A percentile compares a stretch with the other conserved stretches of the same genome.
These are phyloP conservation scores for Ilex asprella DNA, from an alignment of 257 asterid species.

Conservation along the genomic window DNA sequence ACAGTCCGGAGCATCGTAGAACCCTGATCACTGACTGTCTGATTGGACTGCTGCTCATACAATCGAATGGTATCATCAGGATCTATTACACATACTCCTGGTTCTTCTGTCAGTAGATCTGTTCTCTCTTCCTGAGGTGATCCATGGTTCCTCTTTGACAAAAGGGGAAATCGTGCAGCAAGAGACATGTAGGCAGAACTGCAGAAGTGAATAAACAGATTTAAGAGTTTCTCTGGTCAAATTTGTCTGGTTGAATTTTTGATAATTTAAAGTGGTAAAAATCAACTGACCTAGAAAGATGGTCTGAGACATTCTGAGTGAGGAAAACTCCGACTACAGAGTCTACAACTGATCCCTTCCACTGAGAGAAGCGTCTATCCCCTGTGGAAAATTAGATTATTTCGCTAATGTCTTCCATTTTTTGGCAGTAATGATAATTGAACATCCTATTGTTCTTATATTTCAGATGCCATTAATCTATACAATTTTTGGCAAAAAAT, in stretches of 20 bases:
- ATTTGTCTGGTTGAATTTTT: too few species aligned
- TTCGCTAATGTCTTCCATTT: background rate
- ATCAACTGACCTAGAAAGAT: background rate
- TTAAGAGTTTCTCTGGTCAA: background rate
- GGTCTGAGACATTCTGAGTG: background rate
- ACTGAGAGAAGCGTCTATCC: background rate
- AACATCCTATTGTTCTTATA: too few species aligned
- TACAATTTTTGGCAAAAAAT: too few species aligned
- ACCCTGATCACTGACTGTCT: background rate
- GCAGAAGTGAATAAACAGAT: background rate
- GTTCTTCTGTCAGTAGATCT: conserved; percentile 27
- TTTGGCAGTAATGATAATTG: too few species aligned
- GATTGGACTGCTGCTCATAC: conserved; percentile 18
- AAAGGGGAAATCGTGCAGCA: conserved; percentile 20
- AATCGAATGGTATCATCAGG: conserved; percentile 34
- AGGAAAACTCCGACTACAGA: background rate
- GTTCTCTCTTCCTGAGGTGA: conserved; percentile 35
- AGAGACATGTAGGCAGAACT: conserved; percentile 26
- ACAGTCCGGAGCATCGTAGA: background rate
- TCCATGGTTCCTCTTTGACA: conserved; percentile 1
- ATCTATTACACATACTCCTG: conserved; percentile 36
- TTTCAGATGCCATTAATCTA: too few species aligned
- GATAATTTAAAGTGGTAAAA: too few species aligned
- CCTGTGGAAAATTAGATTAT: background rate
- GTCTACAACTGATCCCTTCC: conserved; percentile 1